Evolutionary conservation across 2,329 filamentous ascomycete species (phyloP), one percentile per base, ranked within the genome.

Genomic region (Hymenoscyphus occultus): DNA sequence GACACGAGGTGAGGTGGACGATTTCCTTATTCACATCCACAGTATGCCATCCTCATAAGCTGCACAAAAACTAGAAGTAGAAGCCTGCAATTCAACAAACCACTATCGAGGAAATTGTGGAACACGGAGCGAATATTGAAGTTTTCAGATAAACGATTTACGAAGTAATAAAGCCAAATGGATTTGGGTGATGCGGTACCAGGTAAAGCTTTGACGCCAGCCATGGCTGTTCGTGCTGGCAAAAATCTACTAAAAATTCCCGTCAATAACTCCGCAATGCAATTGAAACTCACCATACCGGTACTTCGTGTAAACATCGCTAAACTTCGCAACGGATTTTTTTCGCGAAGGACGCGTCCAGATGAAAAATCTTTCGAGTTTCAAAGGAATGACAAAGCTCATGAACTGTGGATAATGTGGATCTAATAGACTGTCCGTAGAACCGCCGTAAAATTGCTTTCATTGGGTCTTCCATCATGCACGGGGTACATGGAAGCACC

Each of bases 401-500:
- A 22, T 51, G 45, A 51, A 51, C 9, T 51, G 45, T 51, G 45
- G 45, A 51, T 9, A 22, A 22, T 28, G 45, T 51, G 45, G 45
- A 51, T 9, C 7, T 12, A 12, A 51, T 3, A 51, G 19, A 51
- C 45, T 16, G 13, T 10, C 45, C 45, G 45, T n/a, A 51, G 45
- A 51, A 51, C 45, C n/a, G 45, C 45, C 45, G 45, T 51, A 19
- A 51, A 51, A 51, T 28, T 51, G 45, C 7, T 51, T 28, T 51
- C 45, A 51, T 19, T 51, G 6, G 45, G 45, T 22, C 22, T 51
- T 51, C 10, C 45, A 22, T 51, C 45, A 51, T 51, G 45, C 19
- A 51, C 22, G 45, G 45, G 22, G 45, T 51, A n/a, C 19, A 28
- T 22, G 45, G 45, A 51, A 51, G n/a, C n/a, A 51, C 45, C n/a